A percentile compares a stretch with the other conserved stretches of the same genome.
phyloP scores from a whole-genome alignment of 768 basidiomycete species.

The Ramaria sp. region DNA sequence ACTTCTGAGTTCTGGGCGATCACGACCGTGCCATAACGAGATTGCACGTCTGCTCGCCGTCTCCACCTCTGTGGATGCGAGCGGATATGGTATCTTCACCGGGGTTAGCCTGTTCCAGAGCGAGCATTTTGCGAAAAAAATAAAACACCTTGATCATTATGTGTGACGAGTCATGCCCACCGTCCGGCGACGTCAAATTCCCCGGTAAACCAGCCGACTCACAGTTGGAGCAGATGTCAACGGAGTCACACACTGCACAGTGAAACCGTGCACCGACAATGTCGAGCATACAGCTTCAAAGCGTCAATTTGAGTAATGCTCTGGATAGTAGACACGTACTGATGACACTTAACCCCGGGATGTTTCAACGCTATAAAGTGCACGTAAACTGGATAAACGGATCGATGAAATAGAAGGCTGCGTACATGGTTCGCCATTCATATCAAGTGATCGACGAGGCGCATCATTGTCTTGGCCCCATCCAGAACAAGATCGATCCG shows the following conservation, averaged over 20 bases:
- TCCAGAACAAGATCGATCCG: conserved; percentile 39
- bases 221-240: conserved; percentile 82
- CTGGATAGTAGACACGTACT: conserved; percentile 39
- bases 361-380: conserved; percentile 53
- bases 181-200: conserved; percentile 65
- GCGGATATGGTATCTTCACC: conserved; percentile 65
- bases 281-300: conserved; percentile 66
- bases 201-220: conserved; percentile 81
- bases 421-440: conserved; percentile 55
- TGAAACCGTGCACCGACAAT: conserved; percentile 91
- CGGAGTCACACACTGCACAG: conserved; percentile 76
- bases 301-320: neutral
- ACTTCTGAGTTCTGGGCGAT: conserved; percentile 41
- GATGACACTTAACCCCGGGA: conserved; percentile 73
- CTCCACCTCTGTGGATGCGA: conserved; percentile 63
- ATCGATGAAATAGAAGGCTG: neutral
- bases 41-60: conserved; percentile 66
- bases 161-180: conserved; percentile 74
- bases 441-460: conserved; percentile 15
- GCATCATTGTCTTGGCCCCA: conserved; percentile 28
- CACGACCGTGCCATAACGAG: conserved; percentile 64
- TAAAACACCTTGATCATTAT: conserved; percentile 76
- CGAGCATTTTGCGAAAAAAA: neutral
- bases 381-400: neutral
- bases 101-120: conserved; percentile 19